Percentiles rank a stretch among this genome's conserved stretches.
Conservation (phyloP, 2,329 filamentous ascomycete genomes). For the Aureobasidium uvarum region DNA sequence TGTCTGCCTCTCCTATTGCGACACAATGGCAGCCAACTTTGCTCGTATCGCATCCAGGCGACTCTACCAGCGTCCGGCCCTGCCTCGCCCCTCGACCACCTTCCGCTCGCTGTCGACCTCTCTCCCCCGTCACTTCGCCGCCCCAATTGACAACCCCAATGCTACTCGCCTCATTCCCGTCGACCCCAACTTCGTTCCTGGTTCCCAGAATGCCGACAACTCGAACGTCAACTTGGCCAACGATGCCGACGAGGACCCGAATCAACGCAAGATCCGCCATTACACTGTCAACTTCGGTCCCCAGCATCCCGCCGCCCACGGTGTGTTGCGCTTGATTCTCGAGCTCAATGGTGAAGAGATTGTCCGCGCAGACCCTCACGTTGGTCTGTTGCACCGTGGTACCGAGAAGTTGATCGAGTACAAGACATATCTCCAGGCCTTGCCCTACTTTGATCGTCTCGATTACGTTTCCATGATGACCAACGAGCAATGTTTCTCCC, state of each 20-base stretch:
- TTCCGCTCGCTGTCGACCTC: slow-evolving; percentile 65
- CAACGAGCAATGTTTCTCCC: slow-evolving; percentile 95
- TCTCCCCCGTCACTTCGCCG: slow-evolving; percentile 61
- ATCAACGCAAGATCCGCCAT: slow-evolving; percentile 86
- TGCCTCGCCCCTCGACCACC: slow-evolving; percentile 41
- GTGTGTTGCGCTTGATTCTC: slow-evolving; percentile 94
- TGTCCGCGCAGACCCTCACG: slow-evolving; percentile 91
- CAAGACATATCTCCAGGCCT: slow-evolving; percentile 96
- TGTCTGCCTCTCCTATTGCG: neutral
- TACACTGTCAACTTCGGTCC: slow-evolving; percentile 99
- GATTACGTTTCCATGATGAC: slow-evolving; percentile 99
- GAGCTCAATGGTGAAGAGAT: slow-evolving; percentile 98
- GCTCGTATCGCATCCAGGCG: slow-evolving; percentile 70
- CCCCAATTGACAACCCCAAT: slow-evolving; percentile 49
- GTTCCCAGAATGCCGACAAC: slow-evolving; percentile 47
- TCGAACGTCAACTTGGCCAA: slow-evolving; percentile 44
- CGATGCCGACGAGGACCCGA: slow-evolving; percentile 49
- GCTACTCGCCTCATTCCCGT: slow-evolving; percentile 64
- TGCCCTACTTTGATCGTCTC: slow-evolving; percentile 97
- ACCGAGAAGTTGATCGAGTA: slow-evolving; percentile 99
- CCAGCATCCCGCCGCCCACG: slow-evolving; percentile 97
- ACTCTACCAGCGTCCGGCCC: slow-evolving; percentile 58
- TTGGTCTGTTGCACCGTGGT: slow-evolving; percentile 91
- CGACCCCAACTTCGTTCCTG: slow-evolving; percentile 61
- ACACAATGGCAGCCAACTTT: slow-evolving; percentile 64